Evolutionary conservation across 768 basidiomycete species (phyloP), one percentile per base, ranked within the genome.

Genomic region (Hypholoma fasciculare): DNA sequence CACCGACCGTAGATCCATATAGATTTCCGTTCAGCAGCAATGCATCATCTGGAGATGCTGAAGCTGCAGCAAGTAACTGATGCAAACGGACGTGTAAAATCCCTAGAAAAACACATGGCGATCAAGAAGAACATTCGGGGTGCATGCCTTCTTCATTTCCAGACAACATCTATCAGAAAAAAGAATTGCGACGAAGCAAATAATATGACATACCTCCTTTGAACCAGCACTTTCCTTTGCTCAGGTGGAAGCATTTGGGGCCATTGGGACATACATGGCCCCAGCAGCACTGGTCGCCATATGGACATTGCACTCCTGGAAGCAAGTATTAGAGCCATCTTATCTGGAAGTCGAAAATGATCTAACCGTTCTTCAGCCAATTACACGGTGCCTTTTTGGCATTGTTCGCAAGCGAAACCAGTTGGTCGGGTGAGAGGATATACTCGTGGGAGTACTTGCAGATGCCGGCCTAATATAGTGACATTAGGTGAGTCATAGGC

Each of bases 381-480:
- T 90, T 92, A 72, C 91, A 93, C 0, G 91, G 91, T 1, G 90
- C 90, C 63, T 92, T 92, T 74, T 91, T 92, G 23, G 91, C 91
- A 65, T 88, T 90, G 66, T 77, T 82, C 30, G 89, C 81, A 67
- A 93, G 72, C n/a, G 81, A 82, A 27, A 81, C 80, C 58, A 92
- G 75, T 69, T 93, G 90, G 48, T 90, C 90, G 4, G 82, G 76
- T 1, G 86, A 87, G 55, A 93, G 71, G 46, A 81, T 72, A 67
- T 92, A 92, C 59, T 91, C 88, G 72, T 93, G 91, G 44, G 90
- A 90, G 72, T 92, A 93, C 74, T 88, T 91, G 82, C 91, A 93
- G 46, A 81, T 76, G 36, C 80, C 81, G 42, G 78, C 71, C 85
- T 87, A 67, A 54, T 54, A 38, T 76, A 49, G 68, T 63, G 30